These are phyloP conservation scores for Bacterosira constricta DNA, from an alignment of 108 stramenopile species.

Conservation along the genomic window DNA sequence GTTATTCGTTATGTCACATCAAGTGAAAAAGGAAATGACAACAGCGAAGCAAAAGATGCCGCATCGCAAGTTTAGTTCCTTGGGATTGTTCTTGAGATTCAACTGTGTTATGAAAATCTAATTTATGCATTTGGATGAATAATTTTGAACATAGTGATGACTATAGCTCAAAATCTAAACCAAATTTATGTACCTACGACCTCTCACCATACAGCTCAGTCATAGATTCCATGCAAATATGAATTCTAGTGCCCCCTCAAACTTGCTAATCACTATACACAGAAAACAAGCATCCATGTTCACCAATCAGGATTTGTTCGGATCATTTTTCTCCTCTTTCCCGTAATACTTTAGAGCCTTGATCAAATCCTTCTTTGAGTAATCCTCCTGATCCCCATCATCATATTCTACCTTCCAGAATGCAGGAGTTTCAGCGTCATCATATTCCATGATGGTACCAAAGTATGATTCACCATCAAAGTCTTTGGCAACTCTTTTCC, in stretches of 20 bases:
- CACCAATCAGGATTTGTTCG: neutral
- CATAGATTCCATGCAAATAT: too few relatives aligned
- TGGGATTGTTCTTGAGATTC: too few relatives aligned
- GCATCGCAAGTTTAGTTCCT: neutral
- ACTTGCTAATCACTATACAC: neutral
- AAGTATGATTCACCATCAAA: conserved; percentile 57
- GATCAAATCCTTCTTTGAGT: conserved; percentile 45
- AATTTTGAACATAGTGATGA: too few relatives aligned
- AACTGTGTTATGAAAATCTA: neutral
- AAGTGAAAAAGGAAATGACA: neutral
- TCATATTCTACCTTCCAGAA: conserved; percentile 69
- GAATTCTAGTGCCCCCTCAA: too few relatives aligned
- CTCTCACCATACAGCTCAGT: too few relatives aligned
- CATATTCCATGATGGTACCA: conserved; percentile 54
- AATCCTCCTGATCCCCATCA: conserved; percentile 70
- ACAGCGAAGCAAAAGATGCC: neutral
- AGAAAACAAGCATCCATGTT: too few relatives aligned
- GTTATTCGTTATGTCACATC: conserved; percentile 62
- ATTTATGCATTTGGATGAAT: neutral
- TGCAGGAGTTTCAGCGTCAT: conserved; percentile 30
- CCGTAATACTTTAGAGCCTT: conserved; percentile 49
- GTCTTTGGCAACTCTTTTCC: conserved; percentile 54
- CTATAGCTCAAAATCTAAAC: too few relatives aligned
- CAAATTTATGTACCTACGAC: too few relatives aligned
- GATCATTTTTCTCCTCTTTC: conserved; percentile 16